phyloP scores from a whole-genome alignment of 768 basidiomycete genomes.

The Dacryopinax spathularia region DNA sequence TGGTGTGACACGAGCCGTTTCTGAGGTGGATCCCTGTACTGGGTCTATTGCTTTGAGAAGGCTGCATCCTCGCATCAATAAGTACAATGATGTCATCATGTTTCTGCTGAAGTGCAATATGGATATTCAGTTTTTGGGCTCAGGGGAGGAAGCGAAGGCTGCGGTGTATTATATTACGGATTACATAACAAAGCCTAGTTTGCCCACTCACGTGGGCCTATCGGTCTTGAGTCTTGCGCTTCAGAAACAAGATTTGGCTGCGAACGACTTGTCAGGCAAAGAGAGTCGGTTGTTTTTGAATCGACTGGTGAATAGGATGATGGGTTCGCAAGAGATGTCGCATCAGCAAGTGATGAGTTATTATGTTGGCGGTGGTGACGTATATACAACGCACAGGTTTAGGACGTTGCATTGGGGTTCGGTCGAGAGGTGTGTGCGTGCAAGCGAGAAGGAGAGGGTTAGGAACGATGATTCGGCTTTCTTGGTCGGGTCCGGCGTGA shows the following conservation, averaged over 20 bases:
- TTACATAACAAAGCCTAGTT: constrained; percentile 33
- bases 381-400: constrained; percentile 28
- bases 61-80: constrained; percentile 31
- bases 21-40: constrained; percentile 16
- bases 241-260: constrained; percentile 12
- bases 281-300: constrained; percentile 25
- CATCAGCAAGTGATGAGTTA: constrained; percentile 28
- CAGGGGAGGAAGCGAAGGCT: constrained; percentile 31
- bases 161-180: constrained; percentile 36
- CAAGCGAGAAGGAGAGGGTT: constrained; percentile 14
- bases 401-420: constrained; percentile 25
- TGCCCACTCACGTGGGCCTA: constrained; percentile 30
- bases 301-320: constrained; percentile 27
- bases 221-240: constrained; percentile 27
- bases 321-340: constrained; percentile 30
- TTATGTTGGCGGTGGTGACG: constrained; percentile 25
- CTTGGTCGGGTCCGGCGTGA: too few species aligned
- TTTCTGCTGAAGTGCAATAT: constrained; percentile 30
- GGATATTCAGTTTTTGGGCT: constrained; percentile 35
- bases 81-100: constrained; percentile 31
- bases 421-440: constrained; percentile 22
- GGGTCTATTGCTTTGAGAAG: constrained; percentile 18
- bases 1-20: not conserved
- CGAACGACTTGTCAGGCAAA: constrained; percentile 7
- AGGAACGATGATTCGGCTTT: too few species aligned